Evolutionary conservation across 192 early-diverging fungal species (phyloP).

Genomic region (Coemansia sp.): DNA sequence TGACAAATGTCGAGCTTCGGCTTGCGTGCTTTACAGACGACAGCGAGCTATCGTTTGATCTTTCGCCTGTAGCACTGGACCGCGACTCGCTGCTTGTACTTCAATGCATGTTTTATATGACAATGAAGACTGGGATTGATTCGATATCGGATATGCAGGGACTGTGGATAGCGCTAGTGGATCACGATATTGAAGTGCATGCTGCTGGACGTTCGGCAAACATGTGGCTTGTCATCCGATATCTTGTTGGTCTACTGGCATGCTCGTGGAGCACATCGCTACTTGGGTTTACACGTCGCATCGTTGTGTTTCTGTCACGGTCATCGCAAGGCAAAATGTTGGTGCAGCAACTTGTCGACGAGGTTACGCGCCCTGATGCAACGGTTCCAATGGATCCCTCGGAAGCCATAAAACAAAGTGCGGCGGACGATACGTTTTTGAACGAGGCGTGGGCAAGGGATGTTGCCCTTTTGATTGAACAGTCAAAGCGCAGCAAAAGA

Average conservation of each 20-base stretch:
- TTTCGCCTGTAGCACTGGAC: constrained; percentile 29
- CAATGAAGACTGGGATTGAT: constrained; percentile 16
- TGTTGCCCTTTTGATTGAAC: constrained; percentile 15
- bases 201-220: constrained; percentile 4
- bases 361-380: constrained; percentile 24
- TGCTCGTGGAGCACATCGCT: constrained; percentile 26
- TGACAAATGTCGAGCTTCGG: constrained; percentile 30
- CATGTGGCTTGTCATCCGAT: constrained; percentile 36
- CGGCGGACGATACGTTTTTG: constrained; percentile 6
- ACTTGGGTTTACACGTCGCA: constrained; percentile 34
- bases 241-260: constrained; percentile 28
- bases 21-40: background rate
- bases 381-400: constrained; percentile 15
- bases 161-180: constrained; percentile 40
- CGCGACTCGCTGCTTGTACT: constrained; percentile 40
- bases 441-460: constrained; percentile 38
- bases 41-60: constrained; percentile 4
- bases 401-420: constrained; percentile 13
- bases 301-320: constrained; percentile 46
- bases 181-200: background rate
- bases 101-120: constrained; percentile 50
- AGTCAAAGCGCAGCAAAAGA: background rate
- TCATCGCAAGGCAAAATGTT: constrained; percentile 36
- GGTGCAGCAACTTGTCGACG: constrained; percentile 23
- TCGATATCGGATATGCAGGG: constrained; percentile 29